phyloP scores from a whole-genome alignment of 257 asterid genomes.

The Solanum ossicruentum region DNA sequence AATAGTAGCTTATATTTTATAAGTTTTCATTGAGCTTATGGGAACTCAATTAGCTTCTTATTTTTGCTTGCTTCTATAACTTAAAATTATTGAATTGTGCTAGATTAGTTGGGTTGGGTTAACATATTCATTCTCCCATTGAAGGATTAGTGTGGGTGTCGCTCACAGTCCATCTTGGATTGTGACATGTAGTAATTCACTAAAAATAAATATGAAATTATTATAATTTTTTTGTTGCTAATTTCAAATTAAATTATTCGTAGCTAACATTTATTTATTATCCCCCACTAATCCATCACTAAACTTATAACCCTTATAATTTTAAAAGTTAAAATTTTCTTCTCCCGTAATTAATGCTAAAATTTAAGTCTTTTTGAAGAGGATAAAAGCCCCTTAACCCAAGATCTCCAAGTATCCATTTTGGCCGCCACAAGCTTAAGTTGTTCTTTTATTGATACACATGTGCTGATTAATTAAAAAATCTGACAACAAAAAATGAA shows the following conservation, averaged over 20 bases:
- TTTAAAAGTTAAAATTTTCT: too few species aligned
- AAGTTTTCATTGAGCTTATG: too few species aligned
- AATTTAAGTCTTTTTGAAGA: background rate
- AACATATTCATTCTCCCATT: too few species aligned
- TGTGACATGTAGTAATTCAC: background rate
- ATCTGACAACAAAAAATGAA: background rate
- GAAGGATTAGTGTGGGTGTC: too few species aligned
- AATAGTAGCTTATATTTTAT: too few species aligned
- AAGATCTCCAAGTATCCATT: too few species aligned
- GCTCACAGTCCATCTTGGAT: too few species aligned
- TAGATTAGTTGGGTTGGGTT: too few species aligned
- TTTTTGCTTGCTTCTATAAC: too few species aligned
- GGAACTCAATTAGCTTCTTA: too few species aligned
- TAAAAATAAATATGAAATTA: background rate
- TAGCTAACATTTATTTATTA: background rate
- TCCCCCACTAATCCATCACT: background rate
- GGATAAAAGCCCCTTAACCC: background rate
- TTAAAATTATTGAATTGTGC: too few species aligned
- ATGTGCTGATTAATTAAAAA: background rate
- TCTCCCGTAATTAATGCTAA: background rate
- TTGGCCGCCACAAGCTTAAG: background rate
- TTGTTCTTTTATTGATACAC: background rate
- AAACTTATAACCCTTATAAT: background rate
- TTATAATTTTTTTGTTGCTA: background rate
- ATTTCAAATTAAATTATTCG: background rate